A percentile compares a stretch with the other conserved stretches of the same genome.
Evolutionary conservation across 257 asterid genomes (phyloP).

Genomic region (Solanum pimpinellifolium): DNA sequence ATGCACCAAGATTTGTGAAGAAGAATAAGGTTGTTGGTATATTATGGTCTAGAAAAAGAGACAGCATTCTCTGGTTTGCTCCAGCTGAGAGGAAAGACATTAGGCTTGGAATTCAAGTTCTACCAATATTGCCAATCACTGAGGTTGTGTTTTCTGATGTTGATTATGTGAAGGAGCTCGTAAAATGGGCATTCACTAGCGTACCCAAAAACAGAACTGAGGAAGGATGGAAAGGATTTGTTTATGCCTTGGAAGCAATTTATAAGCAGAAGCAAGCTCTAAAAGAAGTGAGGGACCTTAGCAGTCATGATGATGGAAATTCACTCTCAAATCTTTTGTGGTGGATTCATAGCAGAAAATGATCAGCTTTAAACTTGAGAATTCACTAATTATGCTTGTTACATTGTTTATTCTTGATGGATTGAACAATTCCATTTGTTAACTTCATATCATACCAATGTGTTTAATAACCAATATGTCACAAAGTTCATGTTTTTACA

Average conservation of each 20-base stretch:
- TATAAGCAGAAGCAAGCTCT: constrained; percentile 49
- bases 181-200: constrained; percentile 65
- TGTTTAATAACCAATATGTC: background rate
- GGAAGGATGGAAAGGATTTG: constrained; percentile 94
- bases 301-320: constrained; percentile 75
- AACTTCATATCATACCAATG: background rate
- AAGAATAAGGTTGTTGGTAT: constrained; percentile 80
- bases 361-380: background rate
- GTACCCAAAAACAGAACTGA: constrained; percentile 54
- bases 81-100: constrained; percentile 74
- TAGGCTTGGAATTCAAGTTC: constrained; percentile 65
- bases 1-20: constrained; percentile 41
- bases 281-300: constrained; percentile 26
- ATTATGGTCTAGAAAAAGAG: constrained; percentile 80
- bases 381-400: background rate
- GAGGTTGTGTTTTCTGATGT: constrained; percentile 65
- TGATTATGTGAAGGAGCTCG: constrained; percentile 46
- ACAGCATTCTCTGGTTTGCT: constrained; percentile 86
- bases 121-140: constrained; percentile 76
- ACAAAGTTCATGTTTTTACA: background rate
- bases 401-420: background rate
- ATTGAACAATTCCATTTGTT: background rate
- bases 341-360: constrained; percentile 85
- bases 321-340: constrained; percentile 72
- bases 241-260: constrained; percentile 65